These are phyloP conservation scores for Coprinopsis cinerea DNA, from an alignment of 768 basidiomycete species.

Conservation along the genomic window DNA sequence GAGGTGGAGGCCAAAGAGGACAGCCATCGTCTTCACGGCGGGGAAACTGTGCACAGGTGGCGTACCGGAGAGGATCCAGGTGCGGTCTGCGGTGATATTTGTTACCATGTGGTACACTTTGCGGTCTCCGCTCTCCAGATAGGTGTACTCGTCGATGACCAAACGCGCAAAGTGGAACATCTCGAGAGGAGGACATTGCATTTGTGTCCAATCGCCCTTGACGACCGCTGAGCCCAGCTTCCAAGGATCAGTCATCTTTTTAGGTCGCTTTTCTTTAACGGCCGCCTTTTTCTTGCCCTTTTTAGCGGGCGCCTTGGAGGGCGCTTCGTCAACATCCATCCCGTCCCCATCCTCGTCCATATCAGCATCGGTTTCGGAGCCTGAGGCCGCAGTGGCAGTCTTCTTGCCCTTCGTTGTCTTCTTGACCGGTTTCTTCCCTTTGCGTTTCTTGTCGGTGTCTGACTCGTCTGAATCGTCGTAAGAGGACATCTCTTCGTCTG, in stretches of 20 bases:
- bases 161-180: conserved; percentile 89
- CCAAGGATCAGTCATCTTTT: conserved; percentile 73
- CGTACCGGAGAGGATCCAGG: conserved; percentile 96
- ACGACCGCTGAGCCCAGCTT: conserved; percentile 59
- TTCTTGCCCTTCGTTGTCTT: conserved; percentile 17
- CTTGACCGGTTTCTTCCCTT: conserved; percentile 9
- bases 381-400: conserved; percentile 12
- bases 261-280: conserved; percentile 32
- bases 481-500: too few relatives aligned
- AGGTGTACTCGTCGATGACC: conserved; percentile 94
- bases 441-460: neutral
- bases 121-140: conserved; percentile 79
- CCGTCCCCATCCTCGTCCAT: too few relatives aligned
- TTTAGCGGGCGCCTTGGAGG: conserved; percentile 24
- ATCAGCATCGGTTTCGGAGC: conserved; percentile 25
- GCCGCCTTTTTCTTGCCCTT: conserved; percentile 32
- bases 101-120: conserved; percentile 76
- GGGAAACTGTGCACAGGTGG: conserved; percentile 90
- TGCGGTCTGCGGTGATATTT: conserved; percentile 66
- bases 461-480: too few relatives aligned
- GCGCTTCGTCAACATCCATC: conserved; percentile 58
- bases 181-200: conserved; percentile 81
- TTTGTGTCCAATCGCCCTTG: conserved; percentile 66
- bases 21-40: conserved; percentile 85
- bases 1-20: conserved; percentile 84